Evolutionary conservation across 257 asterid species (phyloP), one percentile per base, ranked within the genome.

Genomic region (Avicennia marina): DNA sequence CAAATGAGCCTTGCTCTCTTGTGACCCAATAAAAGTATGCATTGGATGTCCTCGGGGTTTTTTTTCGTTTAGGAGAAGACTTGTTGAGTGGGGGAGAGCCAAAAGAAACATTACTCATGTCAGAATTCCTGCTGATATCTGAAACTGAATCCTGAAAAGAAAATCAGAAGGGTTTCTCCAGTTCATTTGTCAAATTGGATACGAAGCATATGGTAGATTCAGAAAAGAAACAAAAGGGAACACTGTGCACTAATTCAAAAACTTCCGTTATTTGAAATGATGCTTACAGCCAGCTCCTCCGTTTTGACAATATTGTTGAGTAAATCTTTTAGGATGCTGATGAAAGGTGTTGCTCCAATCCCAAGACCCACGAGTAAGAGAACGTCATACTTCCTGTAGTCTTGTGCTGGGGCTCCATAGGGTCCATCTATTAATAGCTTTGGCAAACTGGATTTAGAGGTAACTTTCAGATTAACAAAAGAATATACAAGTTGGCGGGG

Each of bases 21-120:
- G 98, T 90, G 24, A 87, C 96, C 98, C 98, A 91, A 64, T 91
- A 91, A 46, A 87, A 91, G 80, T 91, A 91, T 29, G 98, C 98
- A 66, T 88, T 87, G 0, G 94, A 85, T 21, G 96, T 90, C 71
- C 82, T 75, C 11, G 88, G 64, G 16, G 86, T 49, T 45, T 71
- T 81, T 75, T 57, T 89, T 50, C 66, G 70, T 60, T 58, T 85
- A 0, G 88, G 84, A 64, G 87, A 79, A 29, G 76, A 63, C 71
- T 64, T 81, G 69, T 85, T 67, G 9, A 2, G 13, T 20, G 6
- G n/a, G 0, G 82, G 43, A 17, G 41, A 7, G 41, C 67, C 78
- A 1, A 50, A 55, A 11, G 87, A 75, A 53, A 76, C 79, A 45
- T 29, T 66, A 52, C 85, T 78, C 25, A 64, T 80, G 47, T 90